phyloP scores from a whole-genome alignment of 768 basidiomycete genomes.

The Suillus clintonianus region DNA sequence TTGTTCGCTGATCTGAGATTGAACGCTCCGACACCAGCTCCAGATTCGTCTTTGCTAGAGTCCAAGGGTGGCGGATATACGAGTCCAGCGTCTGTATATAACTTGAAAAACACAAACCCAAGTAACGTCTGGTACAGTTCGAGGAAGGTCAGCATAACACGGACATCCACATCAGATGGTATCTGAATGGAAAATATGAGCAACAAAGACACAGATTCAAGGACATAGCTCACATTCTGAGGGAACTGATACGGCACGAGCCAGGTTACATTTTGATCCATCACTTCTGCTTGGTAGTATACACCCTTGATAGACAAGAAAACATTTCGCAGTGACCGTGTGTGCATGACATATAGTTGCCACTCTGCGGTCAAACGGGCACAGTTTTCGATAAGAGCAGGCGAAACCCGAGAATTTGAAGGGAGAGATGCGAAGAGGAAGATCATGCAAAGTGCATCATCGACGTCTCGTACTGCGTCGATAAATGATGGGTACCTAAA shows the following conservation, averaged over 20 bases:
- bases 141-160: slow-evolving; percentile 97
- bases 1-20: slow-evolving; percentile 57
- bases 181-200: slow-evolving; percentile 52
- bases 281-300: slow-evolving; percentile 95
- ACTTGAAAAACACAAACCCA: slow-evolving; percentile 94
- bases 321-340: slow-evolving; percentile 79
- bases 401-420: slow-evolving; percentile 77
- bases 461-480: slow-evolving; percentile 93
- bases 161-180: slow-evolving; percentile 93
- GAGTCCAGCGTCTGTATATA: slow-evolving; percentile 92
- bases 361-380: slow-evolving; percentile 89
- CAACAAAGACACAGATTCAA: not conserved
- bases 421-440: slow-evolving; percentile 92
- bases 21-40: slow-evolving; percentile 89
- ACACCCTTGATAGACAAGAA: slow-evolving; percentile 98
- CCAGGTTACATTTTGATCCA: slow-evolving; percentile 94
- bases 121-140: slow-evolving; percentile 97
- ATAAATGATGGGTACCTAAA: slow-evolving; percentile 94
- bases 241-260: slow-evolving; percentile 97
- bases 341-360: slow-evolving; percentile 94
- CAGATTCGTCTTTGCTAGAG: slow-evolving; percentile 74
- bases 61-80: slow-evolving; percentile 96
- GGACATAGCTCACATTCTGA: slow-evolving; percentile 65
- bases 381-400: slow-evolving; percentile 88
- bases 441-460: slow-evolving; percentile 95